These are phyloP conservation scores for Paramecium tetraurelia DNA, from an alignment of 73 alveolate species.

Conservation along the genomic window DNA sequence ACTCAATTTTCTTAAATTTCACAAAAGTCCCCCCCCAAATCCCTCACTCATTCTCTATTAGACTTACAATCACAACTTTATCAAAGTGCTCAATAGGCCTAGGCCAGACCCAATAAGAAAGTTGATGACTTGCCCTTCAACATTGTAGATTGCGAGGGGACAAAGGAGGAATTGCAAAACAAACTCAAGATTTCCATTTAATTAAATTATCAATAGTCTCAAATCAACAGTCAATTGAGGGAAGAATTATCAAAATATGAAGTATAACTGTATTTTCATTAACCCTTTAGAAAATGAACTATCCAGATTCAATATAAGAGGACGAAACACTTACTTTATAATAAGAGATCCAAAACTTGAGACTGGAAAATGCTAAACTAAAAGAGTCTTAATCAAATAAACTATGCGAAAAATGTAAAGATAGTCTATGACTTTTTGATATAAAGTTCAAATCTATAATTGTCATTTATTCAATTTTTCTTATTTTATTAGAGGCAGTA, in stretches of 20 bases:
- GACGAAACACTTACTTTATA: neutral
- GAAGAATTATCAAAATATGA: neutral
- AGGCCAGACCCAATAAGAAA: neutral
- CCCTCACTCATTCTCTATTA: neutral
- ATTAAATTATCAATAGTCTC: neutral
- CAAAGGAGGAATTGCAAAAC: slow-evolving; percentile 3
- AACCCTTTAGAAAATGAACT: neutral
- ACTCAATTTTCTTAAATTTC: slow-evolving; percentile 6
- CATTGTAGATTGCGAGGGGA: neutral
- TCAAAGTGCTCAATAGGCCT: neutral
- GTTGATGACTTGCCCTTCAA: neutral
- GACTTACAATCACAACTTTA: neutral
- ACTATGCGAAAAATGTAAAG: neutral
- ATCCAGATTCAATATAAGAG: neutral
- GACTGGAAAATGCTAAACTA: neutral
- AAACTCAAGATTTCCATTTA: slow-evolving; percentile 7
- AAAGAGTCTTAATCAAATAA: neutral
- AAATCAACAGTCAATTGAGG: neutral
- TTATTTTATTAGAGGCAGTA: neutral
- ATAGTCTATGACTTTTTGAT: neutral
- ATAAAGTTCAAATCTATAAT: neutral
- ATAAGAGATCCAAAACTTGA: neutral
- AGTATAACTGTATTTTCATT: neutral
- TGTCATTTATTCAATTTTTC: neutral
- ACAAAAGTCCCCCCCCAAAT: slow-evolving; percentile 2